These are phyloP conservation scores for Neltuma alba DNA, from an alignment of 306 rosid species.

Conservation along the genomic window DNA sequence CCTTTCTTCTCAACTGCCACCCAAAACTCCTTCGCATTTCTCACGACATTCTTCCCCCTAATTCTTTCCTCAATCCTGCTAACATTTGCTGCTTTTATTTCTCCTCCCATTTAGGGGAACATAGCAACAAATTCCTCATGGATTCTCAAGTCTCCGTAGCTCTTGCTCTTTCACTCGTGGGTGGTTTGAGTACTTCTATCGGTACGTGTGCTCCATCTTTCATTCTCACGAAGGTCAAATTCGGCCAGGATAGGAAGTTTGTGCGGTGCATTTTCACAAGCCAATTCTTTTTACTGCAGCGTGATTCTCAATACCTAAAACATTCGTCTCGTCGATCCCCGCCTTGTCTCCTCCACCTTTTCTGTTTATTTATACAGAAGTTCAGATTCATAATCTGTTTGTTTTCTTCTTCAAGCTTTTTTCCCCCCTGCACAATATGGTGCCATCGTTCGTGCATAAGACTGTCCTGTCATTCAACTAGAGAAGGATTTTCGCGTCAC, in stretches of 20 bases:
- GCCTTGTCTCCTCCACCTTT: background rate
- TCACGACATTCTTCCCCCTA: background rate
- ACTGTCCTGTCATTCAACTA: background rate
- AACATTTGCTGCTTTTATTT: background rate
- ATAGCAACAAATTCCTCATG: conserved; percentile 41
- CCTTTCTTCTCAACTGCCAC: background rate
- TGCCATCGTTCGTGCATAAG: background rate
- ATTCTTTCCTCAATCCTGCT: conserved; percentile 7
- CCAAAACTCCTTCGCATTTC: background rate
- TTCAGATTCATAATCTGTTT: background rate
- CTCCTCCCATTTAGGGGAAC: conserved; percentile 8
- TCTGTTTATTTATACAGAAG: background rate
- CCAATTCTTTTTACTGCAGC: background rate
- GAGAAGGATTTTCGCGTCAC: conserved; percentile 3
- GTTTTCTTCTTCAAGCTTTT: background rate
- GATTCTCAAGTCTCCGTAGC: conserved; percentile 87
- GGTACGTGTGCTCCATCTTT: conserved; percentile 47
- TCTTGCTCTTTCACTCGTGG: conserved; percentile 91
- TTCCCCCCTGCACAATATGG: background rate
- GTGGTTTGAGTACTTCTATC: conserved; percentile 89
- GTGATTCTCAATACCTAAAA: background rate
- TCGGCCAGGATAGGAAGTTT: background rate
- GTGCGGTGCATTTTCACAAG: background rate
- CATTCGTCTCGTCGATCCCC: background rate
- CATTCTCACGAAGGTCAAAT: background rate